These are phyloP conservation scores for Pseudogymnoascus sp. DNA, from an alignment of 2,329 filamentous ascomycete species.

Conservation along the genomic window DNA sequence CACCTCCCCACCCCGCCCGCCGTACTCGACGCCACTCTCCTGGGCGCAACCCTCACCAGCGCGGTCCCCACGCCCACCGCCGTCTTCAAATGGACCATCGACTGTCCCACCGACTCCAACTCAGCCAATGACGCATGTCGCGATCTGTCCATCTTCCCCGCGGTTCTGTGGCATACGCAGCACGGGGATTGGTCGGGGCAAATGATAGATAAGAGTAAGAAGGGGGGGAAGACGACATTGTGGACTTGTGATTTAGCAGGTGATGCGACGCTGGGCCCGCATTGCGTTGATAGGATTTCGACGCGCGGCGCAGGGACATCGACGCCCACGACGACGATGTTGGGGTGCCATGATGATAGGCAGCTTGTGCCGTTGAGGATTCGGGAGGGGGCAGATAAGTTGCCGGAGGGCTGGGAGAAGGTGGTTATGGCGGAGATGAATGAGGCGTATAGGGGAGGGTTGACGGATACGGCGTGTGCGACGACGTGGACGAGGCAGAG, in stretches of 20 bases:
- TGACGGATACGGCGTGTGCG: neutral
- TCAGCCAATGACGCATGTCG: neutral
- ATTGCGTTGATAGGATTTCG: neutral
- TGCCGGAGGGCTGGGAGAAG: neutral
- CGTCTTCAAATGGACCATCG: neutral
- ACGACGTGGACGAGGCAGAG: neutral
- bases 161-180: neutral
- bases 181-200: neutral
- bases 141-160: neutral
- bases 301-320: neutral
- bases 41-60: too few relatives aligned
- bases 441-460: neutral
- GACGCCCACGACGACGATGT: neutral
- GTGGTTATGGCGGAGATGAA: neutral
- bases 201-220: too few relatives aligned
- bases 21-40: neutral
- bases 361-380: neutral
- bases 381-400: neutral
- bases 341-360: neutral
- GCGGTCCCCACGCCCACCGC: neutral
- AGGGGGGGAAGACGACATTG: neutral
- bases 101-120: neutral
- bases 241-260: neutral
- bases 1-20: conserved; percentile 24
- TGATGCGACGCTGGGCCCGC: neutral